phyloP scores from a whole-genome alignment of 192 early-diverging fungal species.

The Gryganskiella cystojenkinii region DNA sequence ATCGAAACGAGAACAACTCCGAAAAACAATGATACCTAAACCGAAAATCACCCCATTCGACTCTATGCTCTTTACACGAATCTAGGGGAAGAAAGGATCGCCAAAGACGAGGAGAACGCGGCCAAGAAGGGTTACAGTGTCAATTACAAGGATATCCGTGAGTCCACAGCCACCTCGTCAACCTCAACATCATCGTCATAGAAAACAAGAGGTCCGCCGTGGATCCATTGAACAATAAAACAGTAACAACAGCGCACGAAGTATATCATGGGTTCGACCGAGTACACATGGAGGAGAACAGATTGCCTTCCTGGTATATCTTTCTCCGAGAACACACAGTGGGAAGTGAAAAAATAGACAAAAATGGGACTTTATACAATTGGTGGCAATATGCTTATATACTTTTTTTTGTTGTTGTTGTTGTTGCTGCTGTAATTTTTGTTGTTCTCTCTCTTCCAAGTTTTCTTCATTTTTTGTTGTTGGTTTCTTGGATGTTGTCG shows the following conservation, averaged over 20 bases:
- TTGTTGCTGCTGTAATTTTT: too few relatives aligned
- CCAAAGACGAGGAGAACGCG: conserved; percentile 43
- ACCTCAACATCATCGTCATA: background rate
- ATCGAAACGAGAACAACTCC: background rate
- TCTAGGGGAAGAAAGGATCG: conserved; percentile 48
- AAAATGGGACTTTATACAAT: too few relatives aligned
- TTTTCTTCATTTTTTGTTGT: too few relatives aligned
- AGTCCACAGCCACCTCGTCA: conserved; percentile 1
- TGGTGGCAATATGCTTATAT: background rate
- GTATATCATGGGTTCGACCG: too few relatives aligned
- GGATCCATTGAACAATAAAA: too few relatives aligned
- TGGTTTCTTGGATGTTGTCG: too few relatives aligned
- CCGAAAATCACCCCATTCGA: background rate
- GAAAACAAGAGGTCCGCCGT: background rate
- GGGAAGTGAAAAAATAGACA: too few relatives aligned
- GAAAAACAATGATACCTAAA: background rate
- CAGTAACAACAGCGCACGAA: too few relatives aligned
- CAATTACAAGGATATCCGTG: conserved; percentile 33
- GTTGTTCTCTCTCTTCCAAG: too few relatives aligned
- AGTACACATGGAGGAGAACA: too few relatives aligned
- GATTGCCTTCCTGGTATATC: too few relatives aligned
- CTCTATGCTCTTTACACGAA: background rate
- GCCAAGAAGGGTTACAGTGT: conserved; percentile 50
- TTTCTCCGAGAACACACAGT: too few relatives aligned
- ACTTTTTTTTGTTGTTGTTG: conserved; percentile 1